Percentiles rank a stretch among this genome's conserved stretches.
phyloP scores from a whole-genome alignment of 2,329 filamentous ascomycete species.

The Pseudocercospora crystallina region DNA sequence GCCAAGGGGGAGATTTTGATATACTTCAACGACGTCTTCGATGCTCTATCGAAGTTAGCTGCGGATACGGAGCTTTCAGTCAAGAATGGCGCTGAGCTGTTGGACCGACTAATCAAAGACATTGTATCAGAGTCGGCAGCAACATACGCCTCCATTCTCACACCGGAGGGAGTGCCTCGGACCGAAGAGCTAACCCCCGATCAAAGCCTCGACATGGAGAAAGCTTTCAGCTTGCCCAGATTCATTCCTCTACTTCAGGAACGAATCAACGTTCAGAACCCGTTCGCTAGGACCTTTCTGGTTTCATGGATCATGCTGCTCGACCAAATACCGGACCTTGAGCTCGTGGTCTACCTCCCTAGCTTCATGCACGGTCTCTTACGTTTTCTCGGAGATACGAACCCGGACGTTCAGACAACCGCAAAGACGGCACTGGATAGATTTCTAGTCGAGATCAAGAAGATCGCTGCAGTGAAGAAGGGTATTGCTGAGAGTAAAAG shows the following conservation, averaged over 20 bases:
- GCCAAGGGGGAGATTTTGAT: constrained; percentile 95
- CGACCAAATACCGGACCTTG: constrained; percentile 94
- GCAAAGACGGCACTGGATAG: constrained; percentile 86
- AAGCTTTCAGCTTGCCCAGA: constrained; percentile 83
- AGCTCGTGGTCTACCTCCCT: constrained; percentile 88
- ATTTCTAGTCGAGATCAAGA: constrained; percentile 90
- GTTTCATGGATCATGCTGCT: constrained; percentile 94
- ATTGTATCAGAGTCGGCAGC: constrained; percentile 94
- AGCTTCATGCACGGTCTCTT: constrained; percentile 88
- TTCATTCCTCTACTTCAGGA: constrained; percentile 95
- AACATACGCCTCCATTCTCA: constrained; percentile 86
- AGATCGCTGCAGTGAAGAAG: constrained; percentile 88
- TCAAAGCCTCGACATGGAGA: constrained; percentile 59
- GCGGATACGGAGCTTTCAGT: constrained; percentile 96
- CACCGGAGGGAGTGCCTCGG: constrained; percentile 51
- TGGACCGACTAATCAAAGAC: constrained; percentile 93
- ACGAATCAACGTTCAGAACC: constrained; percentile 89
- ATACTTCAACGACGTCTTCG: constrained; percentile 98
- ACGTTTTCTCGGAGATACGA: constrained; percentile 87
- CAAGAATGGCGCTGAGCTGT: constrained; percentile 93
- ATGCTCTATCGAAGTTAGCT: constrained; percentile 93
- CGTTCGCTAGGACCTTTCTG: constrained; percentile 90
- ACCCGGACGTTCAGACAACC: constrained; percentile 89
- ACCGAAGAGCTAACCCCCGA: constrained; percentile 35
- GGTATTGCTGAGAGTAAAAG: constrained; percentile 85